Evolutionary conservation across 768 basidiomycete genomes (phyloP).

Genomic region (Suillus weaverae): DNA sequence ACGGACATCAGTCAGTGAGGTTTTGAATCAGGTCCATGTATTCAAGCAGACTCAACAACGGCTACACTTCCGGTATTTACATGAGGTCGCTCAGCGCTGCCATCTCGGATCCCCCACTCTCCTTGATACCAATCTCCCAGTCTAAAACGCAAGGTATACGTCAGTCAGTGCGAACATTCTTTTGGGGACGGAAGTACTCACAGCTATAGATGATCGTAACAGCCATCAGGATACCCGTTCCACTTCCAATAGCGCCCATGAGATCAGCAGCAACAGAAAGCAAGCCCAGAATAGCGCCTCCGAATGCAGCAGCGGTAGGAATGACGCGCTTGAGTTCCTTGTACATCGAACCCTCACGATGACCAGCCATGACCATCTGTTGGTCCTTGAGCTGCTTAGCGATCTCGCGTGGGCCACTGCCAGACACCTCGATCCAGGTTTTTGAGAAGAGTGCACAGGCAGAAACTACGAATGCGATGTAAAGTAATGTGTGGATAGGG

Average conservation of each 20-base stretch:
- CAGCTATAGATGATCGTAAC: conserved; percentile 96
- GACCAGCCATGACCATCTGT: conserved; percentile 91
- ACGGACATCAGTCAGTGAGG: not conserved
- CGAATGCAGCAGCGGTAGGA: conserved; percentile 95
- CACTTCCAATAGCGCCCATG: conserved; percentile 94
- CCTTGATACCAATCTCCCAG: conserved; percentile 88
- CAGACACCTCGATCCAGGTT: conserved; percentile 99
- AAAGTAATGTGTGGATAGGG: conserved; percentile 90
- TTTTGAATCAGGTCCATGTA: not conserved
- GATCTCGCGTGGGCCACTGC: conserved; percentile 91
- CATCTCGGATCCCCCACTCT: conserved; percentile 83
- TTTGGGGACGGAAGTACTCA: conserved; percentile 5
- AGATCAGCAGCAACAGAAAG: conserved; percentile 90
- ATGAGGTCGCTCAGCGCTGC: conserved; percentile 77
- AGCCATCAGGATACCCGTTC: conserved; percentile 96
- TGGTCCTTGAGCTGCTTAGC: conserved; percentile 99
- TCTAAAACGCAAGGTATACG: conserved; percentile 44
- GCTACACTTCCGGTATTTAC: conserved; percentile 31
- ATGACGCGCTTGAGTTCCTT: conserved; percentile 98
- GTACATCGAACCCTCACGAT: conserved; percentile 98
- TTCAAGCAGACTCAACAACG: not conserved
- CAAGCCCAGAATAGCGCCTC: conserved; percentile 94
- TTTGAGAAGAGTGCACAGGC: conserved; percentile 98
- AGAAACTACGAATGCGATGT: conserved; percentile 88
- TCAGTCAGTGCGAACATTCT: not conserved